A percentile compares a stretch with the other conserved stretches of the same genome.
Evolutionary conservation across 257 asterid genomes (phyloP).

Genomic region (Ilex aquifolium): DNA sequence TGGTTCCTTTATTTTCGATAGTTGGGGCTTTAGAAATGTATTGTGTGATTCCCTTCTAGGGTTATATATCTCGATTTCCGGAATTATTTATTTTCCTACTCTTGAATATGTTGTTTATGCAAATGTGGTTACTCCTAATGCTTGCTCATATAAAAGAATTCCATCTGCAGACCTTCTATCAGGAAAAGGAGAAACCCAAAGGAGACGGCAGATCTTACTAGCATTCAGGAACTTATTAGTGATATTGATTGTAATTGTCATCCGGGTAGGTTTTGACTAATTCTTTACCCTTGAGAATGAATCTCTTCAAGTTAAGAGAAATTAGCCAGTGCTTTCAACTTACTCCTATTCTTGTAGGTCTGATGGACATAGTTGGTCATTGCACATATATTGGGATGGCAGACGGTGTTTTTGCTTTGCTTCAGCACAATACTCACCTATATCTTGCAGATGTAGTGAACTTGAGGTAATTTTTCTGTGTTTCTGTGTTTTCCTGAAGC

Average conservation of each 20-base stretch:
- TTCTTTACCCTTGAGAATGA: conserved; percentile 12
- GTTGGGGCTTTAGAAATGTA: too few relatives aligned
- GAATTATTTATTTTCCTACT: too few relatives aligned
- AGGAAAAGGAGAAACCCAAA: conserved; percentile 83
- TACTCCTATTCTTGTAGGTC: conserved; percentile 35
- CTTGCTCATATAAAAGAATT: conserved; percentile 4
- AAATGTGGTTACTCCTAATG: not conserved
- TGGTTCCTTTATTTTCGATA: not conserved
- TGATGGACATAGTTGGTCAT: conserved; percentile 72
- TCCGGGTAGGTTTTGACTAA: conserved; percentile 42
- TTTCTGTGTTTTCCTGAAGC: not conserved
- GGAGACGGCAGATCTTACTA: conserved; percentile 89
- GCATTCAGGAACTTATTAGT: conserved; percentile 76
- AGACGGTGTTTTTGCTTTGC: conserved; percentile 75
- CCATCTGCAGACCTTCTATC: conserved; percentile 58
- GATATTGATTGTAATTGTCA: conserved; percentile 68
- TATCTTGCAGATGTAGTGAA: conserved; percentile 85
- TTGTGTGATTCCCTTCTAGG: too few relatives aligned
- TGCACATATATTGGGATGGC: conserved; percentile 97
- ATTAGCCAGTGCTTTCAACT: not conserved
- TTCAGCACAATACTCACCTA: conserved; percentile 83
- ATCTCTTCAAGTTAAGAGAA: too few relatives aligned
- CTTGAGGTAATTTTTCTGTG: conserved; percentile 57
- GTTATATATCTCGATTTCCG: too few relatives aligned
- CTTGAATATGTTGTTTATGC: too few relatives aligned